Base-by-base conservation (phyloP, 2,329 filamentous ascomycete genomes). In the Trichoderma sp. region DNA sequence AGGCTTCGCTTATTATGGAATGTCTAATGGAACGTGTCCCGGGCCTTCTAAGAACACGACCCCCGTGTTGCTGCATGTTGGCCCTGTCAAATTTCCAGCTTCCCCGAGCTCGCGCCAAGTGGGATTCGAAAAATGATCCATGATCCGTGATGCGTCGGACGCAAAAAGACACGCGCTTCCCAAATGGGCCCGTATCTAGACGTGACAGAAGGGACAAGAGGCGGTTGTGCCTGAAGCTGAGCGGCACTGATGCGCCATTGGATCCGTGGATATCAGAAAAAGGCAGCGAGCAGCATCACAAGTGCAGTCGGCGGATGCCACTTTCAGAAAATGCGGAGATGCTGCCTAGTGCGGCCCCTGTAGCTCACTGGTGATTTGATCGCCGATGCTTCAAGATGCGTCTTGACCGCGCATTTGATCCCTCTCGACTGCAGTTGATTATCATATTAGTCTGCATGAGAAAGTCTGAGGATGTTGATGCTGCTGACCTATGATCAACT, bases 241-340 rank as follows among this genome's bases (percentile, higher is more conserved):
- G 47, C 8, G 36, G 36, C 36, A 39, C 36, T 39, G 14, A 39
- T 36, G 34, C 34, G 34, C 34, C 34, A 6, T 36, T 36, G 34
- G 34, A 36, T 36, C 34, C 34, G 15, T 36, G 34, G 34, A 8
- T 21, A 30, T 21, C 11, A 28, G 36, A 60, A 30, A 58, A 58
- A 21, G 64, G 34, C 56, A 60, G 30, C 32, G 32, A 58, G 24
- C 51, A 4, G 65, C 58, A 60, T 63, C 24, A 32, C 36, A 21
- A 26, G 39, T 64, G 58, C 61, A 71, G 68, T 47, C 65, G 65
- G 65, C 65, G 65, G 53, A 60, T 68, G 53, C 65, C 65, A 32
- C 21, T 47, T 60, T 47, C 18, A 68, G 56, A 57, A 61, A 63
- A 60, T 68, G 65, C 65, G 65, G 65, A 68, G 65, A 60, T 47